These are phyloP conservation scores for Pluteus cervinus DNA, from an alignment of 768 basidiomycete species.

Conservation along the genomic window DNA sequence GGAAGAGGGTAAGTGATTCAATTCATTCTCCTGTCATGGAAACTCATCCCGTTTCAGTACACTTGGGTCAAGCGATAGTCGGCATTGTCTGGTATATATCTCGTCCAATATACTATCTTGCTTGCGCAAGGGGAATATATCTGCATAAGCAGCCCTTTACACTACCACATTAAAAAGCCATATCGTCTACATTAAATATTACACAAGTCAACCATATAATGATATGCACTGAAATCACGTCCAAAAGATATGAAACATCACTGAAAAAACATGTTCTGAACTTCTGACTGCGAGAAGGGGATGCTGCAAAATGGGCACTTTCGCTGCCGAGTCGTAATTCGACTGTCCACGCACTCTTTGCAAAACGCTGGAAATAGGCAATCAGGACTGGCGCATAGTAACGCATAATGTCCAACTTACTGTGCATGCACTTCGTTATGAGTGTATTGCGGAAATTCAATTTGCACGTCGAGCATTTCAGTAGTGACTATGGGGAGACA, in stretches of 20 bases:
- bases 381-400: conserved; percentile 1
- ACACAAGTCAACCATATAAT: background rate
- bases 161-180: no score
- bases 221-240: background rate
- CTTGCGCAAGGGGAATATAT: no score
- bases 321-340: conserved; percentile 83
- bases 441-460: conserved; percentile 72
- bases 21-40: conserved; percentile 3
- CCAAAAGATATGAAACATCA: conserved; percentile 2
- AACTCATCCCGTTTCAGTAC: conserved; percentile 42
- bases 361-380: conserved; percentile 63
- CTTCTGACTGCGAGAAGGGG: conserved; percentile 78
- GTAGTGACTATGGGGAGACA: conserved; percentile 47
- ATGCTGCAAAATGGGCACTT: conserved; percentile 90
- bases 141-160: no score
- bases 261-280: conserved; percentile 25
- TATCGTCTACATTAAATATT: no score
- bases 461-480: conserved; percentile 88
- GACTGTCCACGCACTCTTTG: conserved; percentile 78
- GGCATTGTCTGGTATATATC: conserved; percentile 7
- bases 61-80: conserved; percentile 94
- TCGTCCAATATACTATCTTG: background rate
- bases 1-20: conserved; percentile 69
- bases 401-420: conserved; percentile 40
- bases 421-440: conserved; percentile 88